Conservation (phyloP, 352 stramenopile genomes). For the Pythium coloratum region DNA sequence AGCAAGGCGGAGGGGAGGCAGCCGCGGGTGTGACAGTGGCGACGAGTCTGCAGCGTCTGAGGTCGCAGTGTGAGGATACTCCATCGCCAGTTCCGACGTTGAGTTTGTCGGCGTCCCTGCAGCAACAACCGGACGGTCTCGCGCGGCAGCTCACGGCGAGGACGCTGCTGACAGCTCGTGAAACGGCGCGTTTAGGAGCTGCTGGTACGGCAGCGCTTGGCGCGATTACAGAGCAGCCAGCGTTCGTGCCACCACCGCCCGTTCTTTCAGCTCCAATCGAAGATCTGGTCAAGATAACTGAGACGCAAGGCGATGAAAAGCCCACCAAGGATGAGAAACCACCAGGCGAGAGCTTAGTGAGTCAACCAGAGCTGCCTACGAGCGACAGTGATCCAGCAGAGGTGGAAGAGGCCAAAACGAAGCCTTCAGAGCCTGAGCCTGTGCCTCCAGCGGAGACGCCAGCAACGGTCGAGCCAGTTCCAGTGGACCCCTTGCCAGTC, state of each 20-base stretch:
- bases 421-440: neutral
- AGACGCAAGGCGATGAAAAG: neutral
- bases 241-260: conserved; percentile 8
- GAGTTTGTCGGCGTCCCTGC: neutral
- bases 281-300: neutral
- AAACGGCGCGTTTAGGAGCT: neutral
- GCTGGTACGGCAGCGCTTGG: neutral
- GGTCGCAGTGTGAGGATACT: conserved; percentile 8
- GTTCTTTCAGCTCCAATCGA: neutral
- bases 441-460: neutral
- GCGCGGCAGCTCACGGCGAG: neutral
- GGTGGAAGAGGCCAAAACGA: neutral
- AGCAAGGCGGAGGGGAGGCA: conserved; percentile 8
- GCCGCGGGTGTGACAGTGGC: neutral
- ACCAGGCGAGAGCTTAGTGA: neutral
- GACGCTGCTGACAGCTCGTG: neutral
- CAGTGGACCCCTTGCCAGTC: neutral
- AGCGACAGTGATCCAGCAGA: neutral
- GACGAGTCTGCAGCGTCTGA: conserved; percentile 10
- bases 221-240: conserved; percentile 8
- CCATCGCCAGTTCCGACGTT: neutral
- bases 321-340: neutral
- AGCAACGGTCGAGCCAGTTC: neutral
- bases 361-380: neutral
- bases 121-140: neutral